A percentile compares a stretch with the other conserved stretches of the same genome.
Evolutionary conservation across 176 grass and related monocot species (phyloP).

Genomic region (Zizania latifolia): DNA sequence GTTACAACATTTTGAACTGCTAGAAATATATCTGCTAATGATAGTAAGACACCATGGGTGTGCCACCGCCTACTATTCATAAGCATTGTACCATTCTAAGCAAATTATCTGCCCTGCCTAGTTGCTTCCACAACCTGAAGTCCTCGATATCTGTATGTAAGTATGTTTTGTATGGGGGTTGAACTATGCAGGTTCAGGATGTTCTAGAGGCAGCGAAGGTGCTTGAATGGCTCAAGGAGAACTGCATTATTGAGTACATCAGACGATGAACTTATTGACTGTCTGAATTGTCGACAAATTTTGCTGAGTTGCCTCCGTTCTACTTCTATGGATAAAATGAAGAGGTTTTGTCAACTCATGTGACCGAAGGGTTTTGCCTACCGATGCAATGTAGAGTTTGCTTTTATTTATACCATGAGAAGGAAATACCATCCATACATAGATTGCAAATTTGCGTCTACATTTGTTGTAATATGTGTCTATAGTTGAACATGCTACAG

Average conservation of each 20-base stretch:
- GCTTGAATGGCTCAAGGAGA: constrained; percentile 92
- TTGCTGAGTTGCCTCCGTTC: neutral
- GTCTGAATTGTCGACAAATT: neutral
- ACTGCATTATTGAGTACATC: constrained; percentile 57
- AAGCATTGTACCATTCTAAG: neutral
- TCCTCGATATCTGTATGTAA: neutral
- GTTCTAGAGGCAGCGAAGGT: constrained; percentile 83
- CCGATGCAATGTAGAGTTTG: neutral
- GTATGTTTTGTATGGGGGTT: neutral
- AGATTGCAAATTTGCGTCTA: constrained; percentile 7
- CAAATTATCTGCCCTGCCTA: neutral
- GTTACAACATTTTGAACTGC: neutral
- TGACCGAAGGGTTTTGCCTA: neutral
- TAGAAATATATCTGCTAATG: neutral
- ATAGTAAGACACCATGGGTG: neutral
- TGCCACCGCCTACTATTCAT: neutral
- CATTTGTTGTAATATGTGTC: neutral
- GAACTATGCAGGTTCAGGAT: constrained; percentile 54
- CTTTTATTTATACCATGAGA: constrained; percentile 3
- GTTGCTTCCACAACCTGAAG: neutral
- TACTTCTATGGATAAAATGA: neutral
- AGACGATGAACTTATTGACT: constrained; percentile 30
- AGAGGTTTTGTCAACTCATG: neutral
- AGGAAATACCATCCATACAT: neutral
- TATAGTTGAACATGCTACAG: neutral